Conservation (phyloP, 2,329 filamentous ascomycete species). For the Sporothrix luriei region DNA sequence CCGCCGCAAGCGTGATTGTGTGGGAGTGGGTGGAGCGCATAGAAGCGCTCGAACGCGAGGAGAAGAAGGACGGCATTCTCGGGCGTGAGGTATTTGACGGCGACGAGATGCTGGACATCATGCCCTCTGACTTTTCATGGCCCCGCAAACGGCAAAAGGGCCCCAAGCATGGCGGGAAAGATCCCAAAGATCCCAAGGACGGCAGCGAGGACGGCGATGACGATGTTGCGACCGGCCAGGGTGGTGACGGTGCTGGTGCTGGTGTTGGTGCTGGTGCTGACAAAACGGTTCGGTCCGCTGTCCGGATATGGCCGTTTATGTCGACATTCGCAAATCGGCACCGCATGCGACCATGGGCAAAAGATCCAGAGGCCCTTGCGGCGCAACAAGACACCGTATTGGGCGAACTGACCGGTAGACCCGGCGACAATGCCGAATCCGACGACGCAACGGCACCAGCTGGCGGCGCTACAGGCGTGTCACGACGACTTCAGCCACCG, state of each 20-base stretch:
- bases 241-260: not conserved
- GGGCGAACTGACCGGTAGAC: slow-evolving; percentile 1
- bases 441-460: slow-evolving; percentile 38
- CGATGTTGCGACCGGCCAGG: too few species aligned
- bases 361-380: slow-evolving; percentile 12
- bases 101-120: slow-evolving; percentile 81
- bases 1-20: slow-evolving; percentile 91
- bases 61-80: slow-evolving; percentile 90
- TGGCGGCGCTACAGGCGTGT: not conserved
- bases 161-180: slow-evolving; percentile 40
- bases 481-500: slow-evolving; percentile 47
- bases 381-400: slow-evolving; percentile 2
- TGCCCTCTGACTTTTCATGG: slow-evolving; percentile 56
- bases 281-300: not conserved
- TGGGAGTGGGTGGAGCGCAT: slow-evolving; percentile 99
- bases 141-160: slow-evolving; percentile 45
- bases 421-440: slow-evolving; percentile 32
- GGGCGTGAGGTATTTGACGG: slow-evolving; percentile 91
- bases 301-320: slow-evolving; percentile 35
- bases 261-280: not conserved
- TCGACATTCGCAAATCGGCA: slow-evolving; percentile 48
- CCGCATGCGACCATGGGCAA: slow-evolving; percentile 41
- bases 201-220: slow-evolving; percentile 44
- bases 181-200: slow-evolving; percentile 40
- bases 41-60: slow-evolving; percentile 86